Conservation (phyloP, 2,329 filamentous ascomycete species). For the Talaromyces amestolkiae region DNA sequence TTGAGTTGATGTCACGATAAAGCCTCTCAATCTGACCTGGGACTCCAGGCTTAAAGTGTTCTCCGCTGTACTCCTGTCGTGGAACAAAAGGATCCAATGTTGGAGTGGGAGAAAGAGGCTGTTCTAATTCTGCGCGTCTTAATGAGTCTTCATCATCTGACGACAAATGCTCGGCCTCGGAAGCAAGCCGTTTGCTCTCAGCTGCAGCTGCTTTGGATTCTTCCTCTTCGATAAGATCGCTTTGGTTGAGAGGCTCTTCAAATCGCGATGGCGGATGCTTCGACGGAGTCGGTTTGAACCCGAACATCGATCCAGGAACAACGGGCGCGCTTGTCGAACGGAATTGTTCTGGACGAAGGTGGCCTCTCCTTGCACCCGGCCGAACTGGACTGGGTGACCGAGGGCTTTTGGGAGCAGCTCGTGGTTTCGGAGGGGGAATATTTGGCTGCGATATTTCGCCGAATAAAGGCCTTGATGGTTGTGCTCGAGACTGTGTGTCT, state of each 20-base stretch:
- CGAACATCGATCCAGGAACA: constrained; percentile 38
- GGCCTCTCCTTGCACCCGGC: constrained; percentile 27
- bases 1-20: constrained; percentile 61
- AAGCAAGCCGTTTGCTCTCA: constrained; percentile 33
- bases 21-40: constrained; percentile 51
- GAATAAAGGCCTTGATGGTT: constrained; percentile 38
- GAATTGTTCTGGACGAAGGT: constrained; percentile 32
- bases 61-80: constrained; percentile 47
- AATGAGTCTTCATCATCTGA: constrained; percentile 51
- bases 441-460: constrained; percentile 44
- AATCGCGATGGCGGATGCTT: constrained; percentile 12
- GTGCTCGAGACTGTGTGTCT: constrained; percentile 27
- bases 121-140: constrained; percentile 45
- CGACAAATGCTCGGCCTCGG: constrained; percentile 38
- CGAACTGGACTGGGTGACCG: constrained; percentile 50
- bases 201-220: constrained; percentile 30
- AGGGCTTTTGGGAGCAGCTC: constrained; percentile 35
- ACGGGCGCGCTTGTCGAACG: constrained; percentile 40
- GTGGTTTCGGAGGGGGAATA: constrained; percentile 38
- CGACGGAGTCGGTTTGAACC: constrained; percentile 5
- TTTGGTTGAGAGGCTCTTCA: constrained; percentile 21
- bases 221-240: constrained; percentile 29
- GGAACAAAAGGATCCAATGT: constrained; percentile 50
- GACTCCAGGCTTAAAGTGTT: constrained; percentile 47
- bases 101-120: constrained; percentile 43